A percentile compares a stretch with the other conserved stretches of the same genome.
phyloP scores from a whole-genome alignment of 2,329 filamentous ascomycete species.

The Cordyceps pruinosa region DNA sequence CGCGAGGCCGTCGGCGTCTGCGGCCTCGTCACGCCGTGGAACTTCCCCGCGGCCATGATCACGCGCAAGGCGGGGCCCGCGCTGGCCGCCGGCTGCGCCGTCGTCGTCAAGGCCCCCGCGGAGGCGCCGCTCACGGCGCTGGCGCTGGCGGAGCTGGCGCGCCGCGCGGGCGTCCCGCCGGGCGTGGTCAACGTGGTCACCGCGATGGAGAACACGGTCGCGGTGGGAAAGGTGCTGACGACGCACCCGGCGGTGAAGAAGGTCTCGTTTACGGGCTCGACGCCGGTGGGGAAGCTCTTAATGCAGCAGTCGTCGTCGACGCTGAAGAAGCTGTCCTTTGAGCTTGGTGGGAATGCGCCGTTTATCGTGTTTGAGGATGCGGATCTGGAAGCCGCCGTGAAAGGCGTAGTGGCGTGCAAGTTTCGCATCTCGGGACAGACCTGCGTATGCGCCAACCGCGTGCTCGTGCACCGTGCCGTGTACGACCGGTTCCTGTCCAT shows the following conservation, averaged over 20 bases:
- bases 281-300: conserved; percentile 61
- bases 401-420: conserved; percentile 77
- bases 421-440: conserved; percentile 95
- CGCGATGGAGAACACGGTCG: conserved; percentile 67
- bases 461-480: conserved; percentile 71
- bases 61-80: conserved; percentile 65
- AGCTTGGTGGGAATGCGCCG: conserved; percentile 89
- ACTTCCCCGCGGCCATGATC: conserved; percentile 76
- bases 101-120: conserved; percentile 83
- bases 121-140: conserved; percentile 91
- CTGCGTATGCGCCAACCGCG: conserved; percentile 82
- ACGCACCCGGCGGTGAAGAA: conserved; percentile 70
- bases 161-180: conserved; percentile 80
- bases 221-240: conserved; percentile 71
- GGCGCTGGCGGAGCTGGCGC: conserved; percentile 77
- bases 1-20: conserved; percentile 82
- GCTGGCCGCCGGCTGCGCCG: conserved; percentile 89
- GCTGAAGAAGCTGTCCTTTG: conserved; percentile 77
- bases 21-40: conserved; percentile 79
- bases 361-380: conserved; percentile 97
- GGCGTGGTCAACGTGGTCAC: conserved; percentile 90
- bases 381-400: conserved; percentile 76
- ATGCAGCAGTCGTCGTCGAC: conserved; percentile 86
- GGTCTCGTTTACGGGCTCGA: conserved; percentile 87
- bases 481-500: conserved; percentile 67